Conservation (phyloP, 805 yeast genomes). For the Saturnispora zaruensis region DNA sequence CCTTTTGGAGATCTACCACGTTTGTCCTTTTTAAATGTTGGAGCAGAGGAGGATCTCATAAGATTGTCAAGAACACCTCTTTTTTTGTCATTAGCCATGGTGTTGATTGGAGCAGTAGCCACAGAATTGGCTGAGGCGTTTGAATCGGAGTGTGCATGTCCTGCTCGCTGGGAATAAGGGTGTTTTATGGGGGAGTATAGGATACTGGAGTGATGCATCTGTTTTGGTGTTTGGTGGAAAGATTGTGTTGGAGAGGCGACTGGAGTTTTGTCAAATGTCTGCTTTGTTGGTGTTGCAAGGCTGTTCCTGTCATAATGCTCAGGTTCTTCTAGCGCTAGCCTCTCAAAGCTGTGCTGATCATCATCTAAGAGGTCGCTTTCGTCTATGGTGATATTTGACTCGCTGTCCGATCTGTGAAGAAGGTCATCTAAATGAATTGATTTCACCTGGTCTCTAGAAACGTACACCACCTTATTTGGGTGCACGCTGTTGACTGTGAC, state of each 20-base stretch:
- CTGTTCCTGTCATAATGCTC: neutral
- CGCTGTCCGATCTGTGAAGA: slow-evolving; percentile 8
- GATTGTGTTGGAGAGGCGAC: slow-evolving; percentile 11
- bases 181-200: neutral
- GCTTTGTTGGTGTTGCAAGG: slow-evolving; percentile 11
- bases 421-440: slow-evolving; percentile 17
- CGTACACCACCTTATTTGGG: slow-evolving; percentile 11
- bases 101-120: neutral
- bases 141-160: slow-evolving; percentile 11
- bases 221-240: slow-evolving; percentile 8
- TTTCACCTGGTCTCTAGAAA: slow-evolving; percentile 9
- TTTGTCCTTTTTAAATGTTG: neutral
- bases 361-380: neutral
- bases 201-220: slow-evolving; percentile 3
- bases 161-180: neutral
- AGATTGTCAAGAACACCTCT: slow-evolving; percentile 1
- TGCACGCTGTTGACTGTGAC: slow-evolving; percentile 16
- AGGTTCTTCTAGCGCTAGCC: neutral
- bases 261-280: slow-evolving; percentile 10
- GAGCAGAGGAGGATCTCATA: slow-evolving; percentile 12
- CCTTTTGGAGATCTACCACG: neutral
- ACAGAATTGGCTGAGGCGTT: slow-evolving; percentile 1
- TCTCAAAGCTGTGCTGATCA: slow-evolving; percentile 4
- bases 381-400: slow-evolving; percentile 7
- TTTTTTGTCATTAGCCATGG: neutral